Evolutionary conservation across 306 rosid species (phyloP), one percentile per base, ranked within the genome.

Genomic region (Quercus berberidifolia): DNA sequence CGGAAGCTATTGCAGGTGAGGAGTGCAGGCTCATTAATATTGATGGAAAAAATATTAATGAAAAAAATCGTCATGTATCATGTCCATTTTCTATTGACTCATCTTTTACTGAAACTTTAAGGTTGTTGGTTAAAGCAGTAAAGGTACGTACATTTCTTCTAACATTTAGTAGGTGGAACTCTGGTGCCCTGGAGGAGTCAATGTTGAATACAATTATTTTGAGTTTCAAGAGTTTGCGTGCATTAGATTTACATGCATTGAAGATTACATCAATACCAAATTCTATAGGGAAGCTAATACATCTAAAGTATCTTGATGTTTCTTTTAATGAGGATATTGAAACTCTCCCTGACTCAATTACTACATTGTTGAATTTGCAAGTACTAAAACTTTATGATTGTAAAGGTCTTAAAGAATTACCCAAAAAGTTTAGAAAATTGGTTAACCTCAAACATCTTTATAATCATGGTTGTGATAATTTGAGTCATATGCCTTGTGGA

Each of bases 241-340:
- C 43, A 0, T 38, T 38, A 38, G 43, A 38, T 38, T 38, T 38
- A 38, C 43, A 38, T 1, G 0, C 0, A 38, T 6, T 6, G 88
- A 87, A 92, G 87, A 98, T 92, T 82, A 97, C 96, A 62, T 0
- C 0, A 6, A 0, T 35, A 0, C 43, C 9, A 0, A 3, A 67
- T 2, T 67, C 76, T 25, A 21, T 76, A 54, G 76, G 84, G n/a
- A 4, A n/a, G 0, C 7, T 76, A 55, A 31, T 57, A 4, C 76
- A 74, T 28, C 31, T 80, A 46, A 80, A 76, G 19, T 80, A 64
- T 20, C 84, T 84, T 3, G 62, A 72, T 49, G 13, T 80, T 5
- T 43, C 73, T 4, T 38, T 1, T 38, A 38, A 38, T 6, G 0
- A 0, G 2, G 0, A 1, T 13, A 19, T 78, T 67, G 1, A 18